phyloP scores from a whole-genome alignment of 2,329 filamentous ascomycete species.

The Purpureocillium lavendulum region DNA sequence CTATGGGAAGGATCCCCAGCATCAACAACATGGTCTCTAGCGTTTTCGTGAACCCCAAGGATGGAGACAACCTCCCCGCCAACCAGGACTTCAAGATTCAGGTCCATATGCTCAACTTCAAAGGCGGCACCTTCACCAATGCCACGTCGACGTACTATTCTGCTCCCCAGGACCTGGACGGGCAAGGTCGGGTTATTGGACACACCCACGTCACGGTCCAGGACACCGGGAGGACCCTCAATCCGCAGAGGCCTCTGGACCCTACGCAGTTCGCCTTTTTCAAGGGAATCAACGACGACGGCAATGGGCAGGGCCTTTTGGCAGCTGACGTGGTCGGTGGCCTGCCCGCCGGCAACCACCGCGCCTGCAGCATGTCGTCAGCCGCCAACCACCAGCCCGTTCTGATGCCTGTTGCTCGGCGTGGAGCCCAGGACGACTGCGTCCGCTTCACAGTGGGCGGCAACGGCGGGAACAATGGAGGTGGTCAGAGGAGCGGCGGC shows the following conservation, averaged over 20 bases:
- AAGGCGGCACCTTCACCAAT: slow-evolving; percentile 53
- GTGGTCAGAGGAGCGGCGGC: slow-evolving; percentile 11
- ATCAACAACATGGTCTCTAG: slow-evolving; percentile 48
- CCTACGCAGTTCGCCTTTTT: slow-evolving; percentile 51
- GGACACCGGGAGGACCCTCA: slow-evolving; percentile 40
- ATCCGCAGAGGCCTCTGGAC: slow-evolving; percentile 43
- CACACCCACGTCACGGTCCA: slow-evolving; percentile 54
- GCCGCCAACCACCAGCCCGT: slow-evolving; percentile 61
- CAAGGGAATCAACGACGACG: slow-evolving; percentile 58
- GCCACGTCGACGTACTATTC: slow-evolving; percentile 52
- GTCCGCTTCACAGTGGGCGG: slow-evolving; percentile 46
- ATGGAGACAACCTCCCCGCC: slow-evolving; percentile 37
- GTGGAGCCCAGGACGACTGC: slow-evolving; percentile 59
- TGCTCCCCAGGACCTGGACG: slow-evolving; percentile 45
- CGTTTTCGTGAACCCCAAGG: slow-evolving; percentile 43
- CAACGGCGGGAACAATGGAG: slow-evolving; percentile 12
- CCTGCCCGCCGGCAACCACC: slow-evolving; percentile 54
- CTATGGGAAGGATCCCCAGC: too few relatives aligned
- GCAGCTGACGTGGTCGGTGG: slow-evolving; percentile 46
- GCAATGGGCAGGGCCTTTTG: slow-evolving; percentile 46
- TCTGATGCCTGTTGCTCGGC: slow-evolving; percentile 58
- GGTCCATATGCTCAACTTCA: slow-evolving; percentile 44
- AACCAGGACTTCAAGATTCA: too few relatives aligned
- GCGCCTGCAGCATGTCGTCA: slow-evolving; percentile 54
- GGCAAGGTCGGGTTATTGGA: slow-evolving; percentile 42